Base-by-base conservation (phyloP, 768 basidiomycete species). In the Rhodotorula diobovata region DNA sequence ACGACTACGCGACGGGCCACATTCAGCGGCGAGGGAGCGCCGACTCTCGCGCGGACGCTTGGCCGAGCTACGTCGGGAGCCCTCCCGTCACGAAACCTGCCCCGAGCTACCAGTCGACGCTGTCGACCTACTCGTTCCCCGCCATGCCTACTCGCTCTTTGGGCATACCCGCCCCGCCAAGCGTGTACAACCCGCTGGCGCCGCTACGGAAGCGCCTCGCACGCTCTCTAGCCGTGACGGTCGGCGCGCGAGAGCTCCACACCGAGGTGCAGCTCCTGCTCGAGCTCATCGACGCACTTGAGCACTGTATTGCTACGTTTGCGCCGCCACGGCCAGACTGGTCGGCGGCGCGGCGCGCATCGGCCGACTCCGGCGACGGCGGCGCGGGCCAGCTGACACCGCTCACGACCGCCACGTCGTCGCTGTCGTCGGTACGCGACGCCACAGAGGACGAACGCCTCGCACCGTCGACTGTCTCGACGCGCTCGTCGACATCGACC, bases 231-330 rank as follows among this genome's bases (percentile, higher is more conserved):
- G 65, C 70, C 4, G 50, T 46, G 16, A 45, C 61, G 3, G 30
- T 10, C 23, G n/a, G 48, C 2, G 30, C 32, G 1, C 55, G 61
- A 4, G 39, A 54, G 7, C 41, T 70, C 1, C 54, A 56, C 28
- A 59, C 70, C n/a, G 73, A 75, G 45, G 61, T 71, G 1, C 73
- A 75, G 63, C 66, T 75, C 9, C 21, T 75, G 9, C 56, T 75
- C 64, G 73, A 75, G 53, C 67, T 75, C 45, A 34, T 75, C 61
- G 73, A 75, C 41, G 73, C 73, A 2, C 64, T 75, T 35, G 73
- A 75, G 35, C 43, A 66, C 61, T 71, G 67, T 53, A 66, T 75
- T 30, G 56, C 71, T 11, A 46, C 55, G n/a, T 65, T 68, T 12
- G 68, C 60, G 15, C 43, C 63, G 14, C 4, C 63, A 7, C 18